These are phyloP conservation scores for Chytridiales sp. DNA, from an alignment of 371 early-diverging fungal genomes.

Conservation along the genomic window DNA sequence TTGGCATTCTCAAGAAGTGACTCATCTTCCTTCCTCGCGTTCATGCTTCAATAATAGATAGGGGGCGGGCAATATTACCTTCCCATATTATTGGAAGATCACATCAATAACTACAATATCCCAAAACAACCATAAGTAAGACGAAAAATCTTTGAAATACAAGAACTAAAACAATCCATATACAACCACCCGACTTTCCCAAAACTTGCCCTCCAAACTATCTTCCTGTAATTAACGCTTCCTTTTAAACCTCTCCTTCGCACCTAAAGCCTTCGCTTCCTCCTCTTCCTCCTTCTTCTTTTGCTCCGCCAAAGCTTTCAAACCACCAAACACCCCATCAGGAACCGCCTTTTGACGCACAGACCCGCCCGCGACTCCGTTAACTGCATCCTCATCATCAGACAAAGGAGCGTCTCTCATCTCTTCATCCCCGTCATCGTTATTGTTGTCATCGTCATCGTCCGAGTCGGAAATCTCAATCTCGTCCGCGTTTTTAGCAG, in stretches of 20 bases:
- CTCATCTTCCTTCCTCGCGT: too few species aligned
- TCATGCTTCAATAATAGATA: too few species aligned
- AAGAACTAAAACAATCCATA: too few species aligned
- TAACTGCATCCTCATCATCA: slow-evolving; percentile 13
- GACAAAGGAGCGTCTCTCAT: too few species aligned
- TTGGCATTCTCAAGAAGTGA: too few species aligned
- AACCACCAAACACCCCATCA: slow-evolving; percentile 51
- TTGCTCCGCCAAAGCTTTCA: slow-evolving; percentile 27
- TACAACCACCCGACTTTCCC: too few species aligned
- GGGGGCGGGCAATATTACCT: too few species aligned
- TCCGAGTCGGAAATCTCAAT: slow-evolving; percentile 46
- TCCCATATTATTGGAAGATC: too few species aligned
- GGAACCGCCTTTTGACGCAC: slow-evolving; percentile 43
- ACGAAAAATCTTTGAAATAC: too few species aligned
- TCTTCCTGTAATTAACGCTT: slow-evolving; percentile 28
- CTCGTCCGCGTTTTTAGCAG: slow-evolving; percentile 44
- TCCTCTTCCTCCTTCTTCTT: slow-evolving; percentile 8
- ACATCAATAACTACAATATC: too few species aligned
- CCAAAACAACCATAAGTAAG: too few species aligned
- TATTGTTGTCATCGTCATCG: slow-evolving; percentile 33
- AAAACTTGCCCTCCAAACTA: too few species aligned
- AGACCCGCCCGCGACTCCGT: slow-evolving; percentile 14
- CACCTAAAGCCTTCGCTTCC: slow-evolving; percentile 34
- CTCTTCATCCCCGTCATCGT: slow-evolving; percentile 35
- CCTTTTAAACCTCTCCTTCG: slow-evolving; percentile 49